phyloP scores from a whole-genome alignment of 2,329 filamentous ascomycete species.

The Sarocladium kiliense region DNA sequence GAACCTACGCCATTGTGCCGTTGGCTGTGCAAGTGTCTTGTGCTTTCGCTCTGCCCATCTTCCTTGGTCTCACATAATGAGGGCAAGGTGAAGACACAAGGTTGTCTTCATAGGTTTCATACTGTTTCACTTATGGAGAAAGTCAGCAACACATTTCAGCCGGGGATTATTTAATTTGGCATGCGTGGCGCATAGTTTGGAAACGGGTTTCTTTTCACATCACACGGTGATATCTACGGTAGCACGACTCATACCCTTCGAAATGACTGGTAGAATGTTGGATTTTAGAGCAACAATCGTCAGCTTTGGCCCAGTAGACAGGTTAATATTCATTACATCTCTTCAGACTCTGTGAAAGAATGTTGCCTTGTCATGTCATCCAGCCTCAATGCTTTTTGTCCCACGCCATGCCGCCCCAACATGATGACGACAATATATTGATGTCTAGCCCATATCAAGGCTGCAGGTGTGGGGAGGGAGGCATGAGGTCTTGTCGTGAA shows the following conservation, averaged over 20 bases:
- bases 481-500: too few relatives aligned
- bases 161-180: too few relatives aligned
- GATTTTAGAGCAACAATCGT: not conserved
- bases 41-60: constrained; percentile 18
- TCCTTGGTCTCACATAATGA: constrained; percentile 19
- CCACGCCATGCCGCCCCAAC: too few relatives aligned
- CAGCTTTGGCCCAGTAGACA: not conserved
- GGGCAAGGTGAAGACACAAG: not conserved
- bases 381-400: too few relatives aligned
- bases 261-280: not conserved
- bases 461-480: too few relatives aligned
- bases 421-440: too few relatives aligned
- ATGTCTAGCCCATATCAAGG: too few relatives aligned
- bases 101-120: not conserved
- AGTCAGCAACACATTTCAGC: too few relatives aligned
- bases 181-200: not conserved
- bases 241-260: not conserved
- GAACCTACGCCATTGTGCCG: constrained; percentile 20
- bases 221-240: not conserved
- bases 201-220: not conserved
- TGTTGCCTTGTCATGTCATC: too few relatives aligned
- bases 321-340: not conserved
- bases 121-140: not conserved
- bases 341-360: too few relatives aligned
- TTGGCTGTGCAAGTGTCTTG: constrained; percentile 20